Evolutionary conservation across 306 rosid genomes (phyloP).

Genomic region (Quercus variabilis): DNA sequence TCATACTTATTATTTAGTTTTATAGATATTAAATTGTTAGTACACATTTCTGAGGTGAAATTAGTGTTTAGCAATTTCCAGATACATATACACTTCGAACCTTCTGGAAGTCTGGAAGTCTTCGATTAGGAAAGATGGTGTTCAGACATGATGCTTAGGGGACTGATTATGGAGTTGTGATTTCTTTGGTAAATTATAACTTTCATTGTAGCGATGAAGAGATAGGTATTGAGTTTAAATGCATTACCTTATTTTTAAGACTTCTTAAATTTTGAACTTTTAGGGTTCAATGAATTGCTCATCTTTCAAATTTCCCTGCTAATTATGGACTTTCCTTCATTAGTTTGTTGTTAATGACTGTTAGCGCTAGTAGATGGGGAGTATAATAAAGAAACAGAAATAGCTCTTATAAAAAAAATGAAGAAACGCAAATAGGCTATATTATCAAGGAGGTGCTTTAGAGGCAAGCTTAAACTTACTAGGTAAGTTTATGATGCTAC

Average conservation of each 20-base stretch:
- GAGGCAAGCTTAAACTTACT: background rate
- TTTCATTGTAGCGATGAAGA: background rate
- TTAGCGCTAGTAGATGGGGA: background rate
- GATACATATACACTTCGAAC: background rate
- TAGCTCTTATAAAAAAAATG: background rate
- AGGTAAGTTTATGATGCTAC: background rate
- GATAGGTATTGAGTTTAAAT: background rate
- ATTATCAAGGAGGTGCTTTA: background rate
- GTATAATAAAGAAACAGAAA: background rate
- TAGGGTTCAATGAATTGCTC: background rate
- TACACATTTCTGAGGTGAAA: background rate
- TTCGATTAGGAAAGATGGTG: background rate
- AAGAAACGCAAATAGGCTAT: background rate
- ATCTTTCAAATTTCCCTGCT: background rate
- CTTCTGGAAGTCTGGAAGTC: no score
- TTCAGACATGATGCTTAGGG: background rate
- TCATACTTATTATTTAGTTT: background rate
- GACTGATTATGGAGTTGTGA: background rate
- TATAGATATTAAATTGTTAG: background rate
- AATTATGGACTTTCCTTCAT: background rate
- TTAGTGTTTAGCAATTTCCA: background rate
- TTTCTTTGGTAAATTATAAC: background rate
- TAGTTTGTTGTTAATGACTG: background rate
- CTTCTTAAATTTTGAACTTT: background rate
- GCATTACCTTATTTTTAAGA: background rate